A percentile compares a stretch with the other conserved stretches of the same genome.
phyloP scores from a whole-genome alignment of 139 green algal species.

The Spirogloea muscicola region DNA sequence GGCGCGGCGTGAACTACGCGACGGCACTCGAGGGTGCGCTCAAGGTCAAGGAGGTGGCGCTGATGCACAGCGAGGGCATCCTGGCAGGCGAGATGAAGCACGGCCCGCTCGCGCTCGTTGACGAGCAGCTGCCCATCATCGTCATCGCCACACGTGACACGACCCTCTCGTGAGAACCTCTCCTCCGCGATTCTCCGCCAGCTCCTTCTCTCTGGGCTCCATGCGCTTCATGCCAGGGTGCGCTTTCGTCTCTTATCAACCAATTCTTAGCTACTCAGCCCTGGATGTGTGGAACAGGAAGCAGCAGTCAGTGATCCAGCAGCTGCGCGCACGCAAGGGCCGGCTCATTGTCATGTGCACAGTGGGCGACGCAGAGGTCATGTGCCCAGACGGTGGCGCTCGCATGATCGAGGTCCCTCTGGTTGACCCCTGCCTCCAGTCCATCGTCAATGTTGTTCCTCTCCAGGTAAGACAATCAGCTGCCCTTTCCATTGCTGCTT shows the following conservation, averaged over 20 bases:
- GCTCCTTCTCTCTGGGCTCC: no score
- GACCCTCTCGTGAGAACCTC: no score
- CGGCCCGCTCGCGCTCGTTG: constrained; percentile 90
- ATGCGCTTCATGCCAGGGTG: no score
- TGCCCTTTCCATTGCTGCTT: neutral
- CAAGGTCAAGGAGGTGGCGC: constrained; percentile 82
- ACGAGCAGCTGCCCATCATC: constrained; percentile 89
- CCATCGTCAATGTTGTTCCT: constrained; percentile 93
- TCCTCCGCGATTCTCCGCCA: no score
- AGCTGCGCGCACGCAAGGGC: constrained; percentile 64
- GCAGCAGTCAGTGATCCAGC: constrained; percentile 86
- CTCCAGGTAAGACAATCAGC: constrained; percentile 51
- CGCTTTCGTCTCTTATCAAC: no score
- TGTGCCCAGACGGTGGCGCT: constrained; percentile 43
- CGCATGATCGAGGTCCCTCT: constrained; percentile 61
- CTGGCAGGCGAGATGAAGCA: constrained; percentile 99
- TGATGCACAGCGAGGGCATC: constrained; percentile 95
- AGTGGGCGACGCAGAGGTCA: constrained; percentile 63
- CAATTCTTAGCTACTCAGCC: no score
- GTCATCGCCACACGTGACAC: constrained; percentile 79
- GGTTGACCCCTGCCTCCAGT: constrained; percentile 80
- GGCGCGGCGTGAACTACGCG: constrained; percentile 90
- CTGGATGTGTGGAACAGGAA: constrained; percentile 86
- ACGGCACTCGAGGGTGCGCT: constrained; percentile 80
- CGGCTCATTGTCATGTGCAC: constrained; percentile 74